Conservation (phyloP, 73 alveolate genomes). For the Stentor roeselii region DNA sequence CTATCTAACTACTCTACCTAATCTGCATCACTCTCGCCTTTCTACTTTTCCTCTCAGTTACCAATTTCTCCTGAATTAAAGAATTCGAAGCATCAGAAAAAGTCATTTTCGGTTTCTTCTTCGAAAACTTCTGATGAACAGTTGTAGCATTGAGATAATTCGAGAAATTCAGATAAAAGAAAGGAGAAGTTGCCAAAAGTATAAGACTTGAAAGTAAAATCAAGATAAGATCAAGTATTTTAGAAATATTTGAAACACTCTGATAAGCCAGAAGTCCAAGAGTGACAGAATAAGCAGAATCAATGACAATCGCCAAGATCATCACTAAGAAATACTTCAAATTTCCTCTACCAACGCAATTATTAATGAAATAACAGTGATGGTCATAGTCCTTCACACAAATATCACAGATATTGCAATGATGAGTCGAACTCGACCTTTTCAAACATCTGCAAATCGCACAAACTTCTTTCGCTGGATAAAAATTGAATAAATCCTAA, state of each 20-base stretch:
- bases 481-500: background rate
- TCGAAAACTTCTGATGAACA: background rate
- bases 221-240: too few species aligned
- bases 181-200: background rate
- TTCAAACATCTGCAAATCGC: background rate
- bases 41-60: too few species aligned
- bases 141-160: background rate
- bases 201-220: background rate
- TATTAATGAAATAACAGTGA: constrained; percentile 31
- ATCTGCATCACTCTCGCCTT: too few species aligned
- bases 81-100: too few species aligned
- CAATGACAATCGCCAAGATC: background rate
- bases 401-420: constrained; percentile 32
- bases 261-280: background rate
- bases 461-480: background rate
- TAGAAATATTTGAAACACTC: background rate
- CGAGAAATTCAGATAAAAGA: background rate
- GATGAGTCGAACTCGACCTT: constrained; percentile 20
- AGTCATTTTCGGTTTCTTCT: background rate
- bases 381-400: constrained; percentile 38
- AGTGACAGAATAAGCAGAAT: background rate
- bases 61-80: too few species aligned
- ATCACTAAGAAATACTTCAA: constrained; percentile 26
- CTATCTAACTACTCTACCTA: too few species aligned
- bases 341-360: constrained; percentile 40